Conservation (phyloP, 192 early-diverging fungal species). For the Oehlia diaphana region DNA sequence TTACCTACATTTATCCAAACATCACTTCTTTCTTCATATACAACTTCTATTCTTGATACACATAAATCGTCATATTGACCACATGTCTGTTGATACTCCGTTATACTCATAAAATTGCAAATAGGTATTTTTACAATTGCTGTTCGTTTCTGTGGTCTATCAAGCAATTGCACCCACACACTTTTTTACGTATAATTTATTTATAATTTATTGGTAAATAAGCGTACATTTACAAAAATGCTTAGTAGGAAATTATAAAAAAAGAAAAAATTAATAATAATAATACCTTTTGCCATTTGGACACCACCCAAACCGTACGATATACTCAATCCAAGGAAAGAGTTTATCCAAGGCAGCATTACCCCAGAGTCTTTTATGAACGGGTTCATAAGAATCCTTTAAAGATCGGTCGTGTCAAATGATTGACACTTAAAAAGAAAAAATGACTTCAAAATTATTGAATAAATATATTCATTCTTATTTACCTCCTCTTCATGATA, state of each 20-base stretch:
- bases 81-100: constrained; percentile 39
- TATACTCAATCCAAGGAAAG: constrained; percentile 73
- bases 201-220: too few species aligned
- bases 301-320: constrained; percentile 64
- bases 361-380: constrained; percentile 50
- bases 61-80: constrained; percentile 30
- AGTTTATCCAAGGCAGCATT: constrained; percentile 37
- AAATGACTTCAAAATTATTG: not conserved
- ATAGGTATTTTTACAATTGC: constrained; percentile 53
- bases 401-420: constrained; percentile 19
- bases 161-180: constrained; percentile 60
- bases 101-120: constrained; percentile 48
- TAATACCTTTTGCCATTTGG: constrained; percentile 53
- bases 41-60: constrained; percentile 38
- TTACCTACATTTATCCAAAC: constrained; percentile 64
- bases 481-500: constrained; percentile 31
- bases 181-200: constrained; percentile 26
- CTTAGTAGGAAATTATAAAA: not conserved
- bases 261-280: not conserved
- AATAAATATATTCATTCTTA: not conserved
- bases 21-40: constrained; percentile 53
- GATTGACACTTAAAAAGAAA: not conserved
- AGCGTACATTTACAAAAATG: not conserved
- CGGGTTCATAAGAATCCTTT: constrained; percentile 37
- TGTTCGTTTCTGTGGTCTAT: constrained; percentile 51